Percentiles rank a stretch among this genome's conserved stretches.
Conservation (phyloP, 2,329 filamentous ascomycete genomes). For the Curvularia sp. region DNA sequence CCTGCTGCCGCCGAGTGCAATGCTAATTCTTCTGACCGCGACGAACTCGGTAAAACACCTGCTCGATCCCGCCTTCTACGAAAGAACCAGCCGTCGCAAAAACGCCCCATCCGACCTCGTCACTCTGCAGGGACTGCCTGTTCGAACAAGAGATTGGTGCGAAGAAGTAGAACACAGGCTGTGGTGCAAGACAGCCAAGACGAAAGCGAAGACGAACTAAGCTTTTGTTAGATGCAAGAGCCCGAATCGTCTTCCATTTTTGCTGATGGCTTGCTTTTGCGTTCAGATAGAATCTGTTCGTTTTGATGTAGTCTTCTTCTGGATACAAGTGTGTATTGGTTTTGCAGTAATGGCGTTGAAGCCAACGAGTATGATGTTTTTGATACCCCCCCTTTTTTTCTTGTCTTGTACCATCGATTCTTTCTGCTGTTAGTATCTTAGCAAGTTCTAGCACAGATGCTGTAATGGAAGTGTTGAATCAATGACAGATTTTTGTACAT, state of each 20-base stretch:
- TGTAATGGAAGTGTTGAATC: not conserved
- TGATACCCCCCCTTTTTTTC: not conserved
- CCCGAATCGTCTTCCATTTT: not conserved
- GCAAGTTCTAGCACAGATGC: not conserved
- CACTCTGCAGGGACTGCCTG: conserved; percentile 9
- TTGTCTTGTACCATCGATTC: not conserved
- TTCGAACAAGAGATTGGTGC: conserved; percentile 14
- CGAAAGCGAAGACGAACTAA: conserved; percentile 45
- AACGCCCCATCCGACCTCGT: not conserved
- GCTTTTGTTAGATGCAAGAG: conserved; percentile 33
- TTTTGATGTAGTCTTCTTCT: not conserved
- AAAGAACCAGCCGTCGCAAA: conserved; percentile 3
- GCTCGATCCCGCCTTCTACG: not conserved
- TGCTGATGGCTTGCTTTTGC: not conserved
- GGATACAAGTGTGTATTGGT: not conserved
- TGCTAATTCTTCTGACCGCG: conserved; percentile 9
- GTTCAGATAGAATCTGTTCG: not conserved
- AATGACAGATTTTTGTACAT: not conserved
- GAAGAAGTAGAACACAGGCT: not conserved
- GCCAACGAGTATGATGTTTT: not conserved
- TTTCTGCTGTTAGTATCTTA: not conserved
- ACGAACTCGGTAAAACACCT: conserved; percentile 27
- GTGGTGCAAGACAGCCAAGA: conserved; percentile 15
- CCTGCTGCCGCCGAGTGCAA: not conserved
- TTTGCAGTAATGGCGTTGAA: not conserved